Evolutionary conservation across 1,284 basidiomycete species (phyloP), one percentile per base, ranked within the genome.

Genomic region (Malassezia slooffiae): DNA sequence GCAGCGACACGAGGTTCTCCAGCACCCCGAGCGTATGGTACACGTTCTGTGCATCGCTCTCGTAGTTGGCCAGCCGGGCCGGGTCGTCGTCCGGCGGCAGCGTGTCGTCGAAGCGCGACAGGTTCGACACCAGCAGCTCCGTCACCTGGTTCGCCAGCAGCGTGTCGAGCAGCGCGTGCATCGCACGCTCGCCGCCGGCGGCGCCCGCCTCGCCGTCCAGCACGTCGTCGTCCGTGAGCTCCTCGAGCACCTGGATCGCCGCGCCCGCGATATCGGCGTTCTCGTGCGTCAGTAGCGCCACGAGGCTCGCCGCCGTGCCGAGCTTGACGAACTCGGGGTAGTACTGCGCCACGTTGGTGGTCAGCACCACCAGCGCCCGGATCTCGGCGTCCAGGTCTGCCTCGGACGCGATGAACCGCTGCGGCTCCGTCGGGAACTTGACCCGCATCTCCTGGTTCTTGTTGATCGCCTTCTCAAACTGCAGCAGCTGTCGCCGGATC

Each of bases 391-490:
- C 87, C 7, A 97, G 77, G 63, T 95, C 88, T 20, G 86, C 85
- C 74, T 99, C 93, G 0, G 93, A 97, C 61, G 96, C 89, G 62
- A 99, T 93, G 74, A 97, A 99, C 70, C 90, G 91, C 60, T 20
- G 26, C 0, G 70, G 69, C 19, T 70, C 50, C 22, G 56, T 43
- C n/a, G 58, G 47, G 52, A 57, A 62, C 44, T 69, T 70, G 32
- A 62, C 88, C 22, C 91, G 76, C 68, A 93, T 83, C 70, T 93
- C 86, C 58, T 90, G 84, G 69, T 99, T 99, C 72, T 86, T 91
- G 63, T 83, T 81, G 22, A 85, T 82, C 1, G 85, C 80, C 16
- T 85, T 77, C 70, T 97, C 90, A 55, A 97, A 84, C 31, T 79
- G 77, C 24, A 85, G 72, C 11, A 97, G 74, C 47, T 83, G 74